A percentile compares a stretch with the other conserved stretches of the same genome.
Evolutionary conservation across 1,284 basidiomycete species (phyloP).

Genomic region (Vanrija humicola): DNA sequence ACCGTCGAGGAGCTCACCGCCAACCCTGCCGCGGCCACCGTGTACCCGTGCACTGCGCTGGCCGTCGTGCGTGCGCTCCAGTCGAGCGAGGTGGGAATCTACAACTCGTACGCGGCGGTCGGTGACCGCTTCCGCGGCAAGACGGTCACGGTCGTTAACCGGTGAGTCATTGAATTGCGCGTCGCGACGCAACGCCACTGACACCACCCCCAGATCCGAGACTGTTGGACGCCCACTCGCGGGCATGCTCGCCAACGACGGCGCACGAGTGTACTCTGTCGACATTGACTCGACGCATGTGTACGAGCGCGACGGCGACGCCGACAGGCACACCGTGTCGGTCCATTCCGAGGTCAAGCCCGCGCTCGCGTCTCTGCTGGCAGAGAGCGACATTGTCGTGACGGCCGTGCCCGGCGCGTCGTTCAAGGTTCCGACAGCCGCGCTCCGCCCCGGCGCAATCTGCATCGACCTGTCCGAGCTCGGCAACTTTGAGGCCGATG

Average conservation of each 20-base stretch:
- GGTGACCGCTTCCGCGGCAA: conserved; percentile 47
- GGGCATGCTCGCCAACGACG: conserved; percentile 89
- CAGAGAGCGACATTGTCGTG: conserved; percentile 64
- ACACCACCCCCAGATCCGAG: conserved; percentile 65
- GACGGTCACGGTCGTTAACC: conserved; percentile 90
- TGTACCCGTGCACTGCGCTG: conserved; percentile 31
- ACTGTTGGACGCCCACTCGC: conserved; percentile 94
- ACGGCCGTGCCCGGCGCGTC: conserved; percentile 60
- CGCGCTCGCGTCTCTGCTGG: conserved; percentile 3
- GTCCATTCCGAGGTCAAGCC: background rate
- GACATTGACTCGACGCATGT: conserved; percentile 67
- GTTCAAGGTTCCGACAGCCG: conserved; percentile 20
- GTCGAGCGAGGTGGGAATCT: conserved; percentile 8
- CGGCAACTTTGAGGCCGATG: conserved; percentile 26
- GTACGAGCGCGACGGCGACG: background rate
- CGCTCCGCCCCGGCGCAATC: conserved; percentile 14
- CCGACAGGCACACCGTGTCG: background rate
- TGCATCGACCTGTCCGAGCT: conserved; percentile 28
- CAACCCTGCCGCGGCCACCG: conserved; percentile 2
- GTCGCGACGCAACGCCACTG: background rate
- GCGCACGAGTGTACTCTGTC: conserved; percentile 87
- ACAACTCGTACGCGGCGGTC: background rate
- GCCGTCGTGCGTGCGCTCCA: conserved; percentile 28
- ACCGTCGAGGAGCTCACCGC: conserved; percentile 8
- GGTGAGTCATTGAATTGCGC: conserved; percentile 53